phyloP scores from a whole-genome alignment of 192 early-diverging fungal genomes.

The Thoreauomyces humboldtii region DNA sequence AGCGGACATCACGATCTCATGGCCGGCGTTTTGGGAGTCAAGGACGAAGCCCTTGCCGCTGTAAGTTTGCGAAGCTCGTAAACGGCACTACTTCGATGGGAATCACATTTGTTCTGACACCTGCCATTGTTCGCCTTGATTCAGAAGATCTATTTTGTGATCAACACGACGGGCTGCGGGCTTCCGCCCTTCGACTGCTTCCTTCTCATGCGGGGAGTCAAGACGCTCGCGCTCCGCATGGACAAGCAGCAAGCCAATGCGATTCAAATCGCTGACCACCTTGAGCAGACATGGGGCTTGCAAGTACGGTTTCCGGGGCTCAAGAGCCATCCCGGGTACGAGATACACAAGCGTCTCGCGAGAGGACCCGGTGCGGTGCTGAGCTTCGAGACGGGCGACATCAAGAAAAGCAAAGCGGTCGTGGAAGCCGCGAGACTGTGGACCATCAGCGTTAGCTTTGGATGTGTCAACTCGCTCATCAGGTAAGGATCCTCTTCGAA shows the following conservation, averaged over 20 bases:
- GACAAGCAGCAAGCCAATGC: constrained; percentile 89
- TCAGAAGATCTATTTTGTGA: constrained; percentile 84
- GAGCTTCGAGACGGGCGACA: constrained; percentile 89
- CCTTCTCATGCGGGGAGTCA: constrained; percentile 89
- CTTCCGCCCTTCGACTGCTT: constrained; percentile 91
- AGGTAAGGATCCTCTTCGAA: constrained; percentile 65
- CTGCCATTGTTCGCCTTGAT: too few relatives aligned
- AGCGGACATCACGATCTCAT: constrained; percentile 97
- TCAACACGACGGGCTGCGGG: constrained; percentile 90
- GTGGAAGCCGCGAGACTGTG: constrained; percentile 82
- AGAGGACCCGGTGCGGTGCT: constrained; percentile 90
- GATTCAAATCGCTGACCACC: constrained; percentile 72
- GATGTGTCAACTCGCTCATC: constrained; percentile 96
- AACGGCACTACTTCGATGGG: background rate
- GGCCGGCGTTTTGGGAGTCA: constrained; percentile 92
- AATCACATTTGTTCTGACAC: background rate
- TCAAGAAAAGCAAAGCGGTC: constrained; percentile 71
- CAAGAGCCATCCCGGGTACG: constrained; percentile 77
- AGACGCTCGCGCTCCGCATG: constrained; percentile 95
- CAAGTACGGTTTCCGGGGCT: constrained; percentile 90
- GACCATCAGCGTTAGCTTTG: constrained; percentile 96
- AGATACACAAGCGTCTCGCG: constrained; percentile 74
- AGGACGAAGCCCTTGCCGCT: constrained; percentile 68
- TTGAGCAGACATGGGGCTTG: constrained; percentile 71
- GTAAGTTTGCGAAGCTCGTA: constrained; percentile 39